Evolutionary conservation across 441 rosid genomes (phyloP).

Genomic region (Pelargonium myrrhifolium): DNA sequence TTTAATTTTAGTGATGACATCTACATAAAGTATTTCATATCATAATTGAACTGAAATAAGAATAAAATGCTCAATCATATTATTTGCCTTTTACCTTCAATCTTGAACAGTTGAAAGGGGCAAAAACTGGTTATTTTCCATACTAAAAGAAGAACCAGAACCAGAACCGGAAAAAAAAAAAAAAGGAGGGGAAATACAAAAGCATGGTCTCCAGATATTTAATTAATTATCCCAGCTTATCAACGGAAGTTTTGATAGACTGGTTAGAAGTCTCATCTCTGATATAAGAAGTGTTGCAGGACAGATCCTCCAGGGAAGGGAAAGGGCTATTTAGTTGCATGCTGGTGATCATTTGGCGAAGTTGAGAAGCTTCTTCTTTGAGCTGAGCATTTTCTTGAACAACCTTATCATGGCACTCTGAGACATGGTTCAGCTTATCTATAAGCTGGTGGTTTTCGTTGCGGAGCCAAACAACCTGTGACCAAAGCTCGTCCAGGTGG

Average conservation of each 20-base stretch:
- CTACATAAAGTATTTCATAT: not conserved
- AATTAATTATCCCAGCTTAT: slow-evolving; percentile 20
- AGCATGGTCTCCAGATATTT: not conserved
- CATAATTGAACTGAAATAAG: not conserved
- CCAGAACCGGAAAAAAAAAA: slow-evolving; percentile 8
- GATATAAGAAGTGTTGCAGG: slow-evolving; percentile 37
- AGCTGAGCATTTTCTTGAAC: slow-evolving; percentile 63
- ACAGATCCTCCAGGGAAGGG: slow-evolving; percentile 32
- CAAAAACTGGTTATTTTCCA: slow-evolving; percentile 16
- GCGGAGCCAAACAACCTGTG: slow-evolving; percentile 54
- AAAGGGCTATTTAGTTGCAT: slow-evolving; percentile 47
- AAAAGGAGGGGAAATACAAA: slow-evolving; percentile 5
- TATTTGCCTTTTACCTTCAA: slow-evolving; percentile 14
- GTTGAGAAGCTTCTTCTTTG: slow-evolving; percentile 72
- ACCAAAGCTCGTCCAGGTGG: slow-evolving; percentile 70
- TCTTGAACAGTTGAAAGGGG: slow-evolving; percentile 17
- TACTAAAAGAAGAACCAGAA: slow-evolving; percentile 10
- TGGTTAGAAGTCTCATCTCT: slow-evolving; percentile 40
- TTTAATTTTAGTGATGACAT: not conserved
- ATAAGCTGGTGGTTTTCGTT: slow-evolving; percentile 50
- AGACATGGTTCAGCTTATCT: slow-evolving; percentile 52
- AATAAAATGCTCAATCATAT: slow-evolving; percentile 17
- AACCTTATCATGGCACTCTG: slow-evolving; percentile 51
- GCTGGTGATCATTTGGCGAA: slow-evolving; percentile 53
- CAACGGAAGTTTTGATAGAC: slow-evolving; percentile 34